Evolutionary conservation across 2,329 filamentous ascomycete species (phyloP).

Genomic region (Colletotrichum neosansevieriae): DNA sequence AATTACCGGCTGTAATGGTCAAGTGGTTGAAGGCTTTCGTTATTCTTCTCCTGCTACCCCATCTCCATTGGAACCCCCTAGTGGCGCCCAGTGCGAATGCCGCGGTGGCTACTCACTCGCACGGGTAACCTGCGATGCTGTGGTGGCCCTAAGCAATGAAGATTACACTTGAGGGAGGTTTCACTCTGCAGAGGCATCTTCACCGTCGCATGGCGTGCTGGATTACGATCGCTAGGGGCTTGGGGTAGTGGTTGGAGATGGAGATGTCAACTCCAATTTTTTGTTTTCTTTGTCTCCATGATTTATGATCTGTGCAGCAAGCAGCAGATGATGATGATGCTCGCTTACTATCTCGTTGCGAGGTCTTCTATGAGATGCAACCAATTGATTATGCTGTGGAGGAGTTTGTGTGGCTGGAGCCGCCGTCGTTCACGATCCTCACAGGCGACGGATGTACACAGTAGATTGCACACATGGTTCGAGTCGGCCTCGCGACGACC

Average conservation of each 20-base stretch:
- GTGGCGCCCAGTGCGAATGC: slow-evolving; percentile 77
- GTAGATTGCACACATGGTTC: slow-evolving; percentile 28
- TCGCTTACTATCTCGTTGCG: too few relatives aligned
- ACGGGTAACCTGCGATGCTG: slow-evolving; percentile 76
- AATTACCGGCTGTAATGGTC: slow-evolving; percentile 71
- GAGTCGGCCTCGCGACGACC: neutral
- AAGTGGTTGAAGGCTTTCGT: slow-evolving; percentile 68
- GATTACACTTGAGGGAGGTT: slow-evolving; percentile 76
- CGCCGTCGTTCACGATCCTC: neutral
- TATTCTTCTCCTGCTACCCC: slow-evolving; percentile 63
- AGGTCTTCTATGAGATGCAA: too few relatives aligned
- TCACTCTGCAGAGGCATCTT: slow-evolving; percentile 80
- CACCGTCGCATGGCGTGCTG: slow-evolving; percentile 78
- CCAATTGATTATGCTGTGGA: neutral
- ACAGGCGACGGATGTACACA: neutral
- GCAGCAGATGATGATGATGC: too few relatives aligned
- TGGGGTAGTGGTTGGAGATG: slow-evolving; percentile 68
- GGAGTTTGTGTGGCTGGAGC: neutral
- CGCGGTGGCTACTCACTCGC: slow-evolving; percentile 75
- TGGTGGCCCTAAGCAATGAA: slow-evolving; percentile 75
- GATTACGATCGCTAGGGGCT: slow-evolving; percentile 73
- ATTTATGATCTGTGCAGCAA: too few relatives aligned
- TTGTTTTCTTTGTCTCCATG: slow-evolving; percentile 47
- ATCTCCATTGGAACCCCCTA: slow-evolving; percentile 67
- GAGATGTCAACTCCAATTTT: slow-evolving; percentile 62